Base-by-base conservation (phyloP, 257 asterid species). In the Lantana camara region DNA sequence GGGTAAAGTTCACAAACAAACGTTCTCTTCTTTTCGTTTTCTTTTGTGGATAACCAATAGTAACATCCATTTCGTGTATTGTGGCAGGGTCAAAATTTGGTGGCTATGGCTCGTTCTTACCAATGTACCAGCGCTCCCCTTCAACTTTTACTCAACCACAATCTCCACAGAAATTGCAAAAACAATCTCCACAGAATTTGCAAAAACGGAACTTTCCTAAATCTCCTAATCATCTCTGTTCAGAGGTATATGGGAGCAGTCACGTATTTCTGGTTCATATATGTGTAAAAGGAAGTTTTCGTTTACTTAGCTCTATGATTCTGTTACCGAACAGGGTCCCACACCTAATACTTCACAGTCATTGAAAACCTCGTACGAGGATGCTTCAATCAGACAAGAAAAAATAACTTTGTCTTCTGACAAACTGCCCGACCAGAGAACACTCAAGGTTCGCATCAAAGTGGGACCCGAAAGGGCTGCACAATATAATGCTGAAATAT, bases 51-150 rank as follows among this genome's bases (percentile, higher is more conserved):
- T 30, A 44, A 69, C 64, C 46, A 72, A 27, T 27, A 27, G 34
- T 45, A 17, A 67, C 57, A 53, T 63, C 58, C 30, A 64, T 69
- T 64, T 61, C 66, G 51, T 72, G 60, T 48, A 66, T 72, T 76
- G 27, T 27, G 2, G 47, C 83, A 93, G 98, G 98, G 74, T 74
- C 97, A 61, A 87, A 78, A 73, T 93, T 48, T 80, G 99, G 99
- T 75, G 97, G 86, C 38, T 93, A 93, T 67, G 99, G 97, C 66
- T 87, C 99, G 0, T 93, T 93, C 73, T 75, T 93, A 56, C 96
- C 95, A 60, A 80, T 77, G 27, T 52, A 81, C 57, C 95, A 83
- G 66, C 94, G 96, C 50, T 87, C 95, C 17, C 96, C 98, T 73
- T 73, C 85, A 23, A 73, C 77, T 63, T 64, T 69, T 76, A 70